Conservation (phyloP, 306 rosid genomes). For the Comarum palustre region DNA sequence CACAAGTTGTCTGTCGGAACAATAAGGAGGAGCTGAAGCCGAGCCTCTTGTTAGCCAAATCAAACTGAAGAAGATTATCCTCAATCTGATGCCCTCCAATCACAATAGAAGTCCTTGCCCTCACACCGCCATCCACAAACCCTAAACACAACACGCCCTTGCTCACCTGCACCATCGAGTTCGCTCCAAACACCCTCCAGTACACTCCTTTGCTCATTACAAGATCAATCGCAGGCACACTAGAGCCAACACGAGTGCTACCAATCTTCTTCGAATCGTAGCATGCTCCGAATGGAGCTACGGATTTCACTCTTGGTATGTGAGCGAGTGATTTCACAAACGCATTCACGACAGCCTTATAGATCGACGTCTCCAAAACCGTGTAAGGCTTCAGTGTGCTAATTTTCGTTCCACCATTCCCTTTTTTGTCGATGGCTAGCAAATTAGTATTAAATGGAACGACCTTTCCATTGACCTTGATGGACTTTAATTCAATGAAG, state of each 20-base stretch:
- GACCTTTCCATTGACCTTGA: constrained; percentile 25
- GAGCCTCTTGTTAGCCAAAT: constrained; percentile 39
- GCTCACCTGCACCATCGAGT: constrained; percentile 51
- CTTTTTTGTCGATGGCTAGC: constrained; percentile 38
- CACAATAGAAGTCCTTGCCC: constrained; percentile 40
- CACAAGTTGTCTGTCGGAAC: constrained; percentile 37
- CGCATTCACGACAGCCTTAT: constrained; percentile 35
- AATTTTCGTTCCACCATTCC: constrained; percentile 56
- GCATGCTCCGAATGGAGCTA: constrained; percentile 57
- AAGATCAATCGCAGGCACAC: constrained; percentile 46
- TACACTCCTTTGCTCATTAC: constrained; percentile 38
- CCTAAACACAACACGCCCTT: constrained; percentile 16
- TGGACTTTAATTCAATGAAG: constrained; percentile 49
- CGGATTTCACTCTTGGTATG: constrained; percentile 27
- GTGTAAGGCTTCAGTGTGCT: constrained; percentile 60
- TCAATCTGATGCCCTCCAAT: constrained; percentile 61
- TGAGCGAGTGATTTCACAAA: constrained; percentile 28
- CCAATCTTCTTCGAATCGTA: constrained; percentile 11
- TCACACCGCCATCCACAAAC: constrained; percentile 17
- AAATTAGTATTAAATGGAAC: constrained; percentile 39
- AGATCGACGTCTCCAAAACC: constrained; percentile 44
- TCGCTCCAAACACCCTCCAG: constrained; percentile 54
- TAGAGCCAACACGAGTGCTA: constrained; percentile 33
- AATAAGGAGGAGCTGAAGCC: constrained; percentile 57
- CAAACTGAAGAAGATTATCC: constrained; percentile 53